Percentiles rank a stretch among this genome's conserved stretches.
phyloP scores from a whole-genome alignment of 2,329 filamentous ascomycete species.

The Penicillium sp. region DNA sequence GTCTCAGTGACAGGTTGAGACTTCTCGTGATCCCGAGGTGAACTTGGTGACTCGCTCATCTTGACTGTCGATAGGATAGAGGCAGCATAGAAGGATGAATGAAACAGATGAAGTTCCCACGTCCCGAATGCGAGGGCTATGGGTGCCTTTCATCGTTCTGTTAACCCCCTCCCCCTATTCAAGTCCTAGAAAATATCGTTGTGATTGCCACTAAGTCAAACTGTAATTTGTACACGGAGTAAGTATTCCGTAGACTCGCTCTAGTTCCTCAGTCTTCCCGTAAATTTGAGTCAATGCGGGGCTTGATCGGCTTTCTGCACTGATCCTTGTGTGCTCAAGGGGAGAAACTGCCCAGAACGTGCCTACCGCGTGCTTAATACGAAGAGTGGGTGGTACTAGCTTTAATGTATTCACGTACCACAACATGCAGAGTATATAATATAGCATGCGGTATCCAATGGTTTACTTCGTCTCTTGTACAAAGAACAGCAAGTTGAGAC shows the following conservation, averaged over 20 bases:
- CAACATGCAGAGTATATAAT: background rate
- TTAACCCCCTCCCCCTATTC: background rate
- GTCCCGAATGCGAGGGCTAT: background rate
- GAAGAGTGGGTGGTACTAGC: background rate
- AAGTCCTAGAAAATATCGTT: too few species aligned
- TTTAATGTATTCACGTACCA: background rate
- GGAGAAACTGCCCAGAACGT: background rate
- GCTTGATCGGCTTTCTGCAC: background rate
- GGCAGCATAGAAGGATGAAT: background rate
- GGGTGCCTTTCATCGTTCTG: background rate
- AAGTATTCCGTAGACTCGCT: background rate
- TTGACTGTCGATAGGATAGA: background rate
- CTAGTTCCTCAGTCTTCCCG: background rate
- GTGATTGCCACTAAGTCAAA: background rate
- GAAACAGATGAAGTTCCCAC: background rate
- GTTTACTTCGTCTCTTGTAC: too few species aligned
- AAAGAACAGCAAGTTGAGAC: too few species aligned
- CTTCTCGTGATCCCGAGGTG: background rate
- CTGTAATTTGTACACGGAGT: background rate
- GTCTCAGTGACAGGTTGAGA: background rate
- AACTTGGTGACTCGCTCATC: background rate
- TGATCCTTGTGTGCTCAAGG: background rate
- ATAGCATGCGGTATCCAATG: background rate
- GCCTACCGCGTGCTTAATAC: too few species aligned
- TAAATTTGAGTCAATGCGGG: background rate